These are phyloP conservation scores for Trametes cubensis DNA, from an alignment of 768 basidiomycete genomes.

Conservation along the genomic window DNA sequence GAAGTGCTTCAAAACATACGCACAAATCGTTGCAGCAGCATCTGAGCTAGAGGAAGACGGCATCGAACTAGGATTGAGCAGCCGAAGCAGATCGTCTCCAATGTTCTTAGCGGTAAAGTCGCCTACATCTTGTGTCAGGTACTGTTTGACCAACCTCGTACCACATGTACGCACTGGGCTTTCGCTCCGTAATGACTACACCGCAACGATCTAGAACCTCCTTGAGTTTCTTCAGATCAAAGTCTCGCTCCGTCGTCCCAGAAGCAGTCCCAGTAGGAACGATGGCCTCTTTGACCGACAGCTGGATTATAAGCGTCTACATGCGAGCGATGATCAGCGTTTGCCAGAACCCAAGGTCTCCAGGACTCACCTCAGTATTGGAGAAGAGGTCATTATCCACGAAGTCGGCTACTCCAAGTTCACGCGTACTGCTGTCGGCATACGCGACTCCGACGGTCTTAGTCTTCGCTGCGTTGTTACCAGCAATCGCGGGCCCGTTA, in stretches of 20 bases:
- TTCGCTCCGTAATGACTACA: slow-evolving; percentile 88
- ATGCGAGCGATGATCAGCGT: neutral
- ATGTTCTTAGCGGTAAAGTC: slow-evolving; percentile 85
- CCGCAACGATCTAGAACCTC: slow-evolving; percentile 88
- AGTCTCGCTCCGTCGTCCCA: slow-evolving; percentile 77
- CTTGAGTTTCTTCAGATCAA: slow-evolving; percentile 86
- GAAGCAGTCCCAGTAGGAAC: slow-evolving; percentile 73
- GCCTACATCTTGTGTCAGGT: slow-evolving; percentile 45
- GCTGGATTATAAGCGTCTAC: slow-evolving; percentile 92
- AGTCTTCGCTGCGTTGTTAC: slow-evolving; percentile 54
- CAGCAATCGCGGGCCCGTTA: slow-evolving; percentile 47
- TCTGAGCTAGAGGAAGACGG: slow-evolving; percentile 50
- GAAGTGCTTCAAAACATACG: slow-evolving; percentile 26
- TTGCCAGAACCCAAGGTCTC: neutral
- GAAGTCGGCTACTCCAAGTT: slow-evolving; percentile 89
- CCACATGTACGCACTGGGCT: slow-evolving; percentile 61
- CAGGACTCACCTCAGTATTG: slow-evolving; percentile 76
- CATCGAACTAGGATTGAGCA: slow-evolving; percentile 53
- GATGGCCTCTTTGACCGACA: slow-evolving; percentile 96
- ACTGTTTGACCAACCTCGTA: neutral
- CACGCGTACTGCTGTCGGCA: slow-evolving; percentile 83
- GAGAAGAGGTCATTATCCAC: slow-evolving; percentile 95
- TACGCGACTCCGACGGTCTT: slow-evolving; percentile 87
- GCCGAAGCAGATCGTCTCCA: slow-evolving; percentile 74
- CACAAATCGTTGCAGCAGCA: slow-evolving; percentile 56